phyloP scores from a whole-genome alignment of 306 rosid genomes.

The Spatholobus suberectus region DNA sequence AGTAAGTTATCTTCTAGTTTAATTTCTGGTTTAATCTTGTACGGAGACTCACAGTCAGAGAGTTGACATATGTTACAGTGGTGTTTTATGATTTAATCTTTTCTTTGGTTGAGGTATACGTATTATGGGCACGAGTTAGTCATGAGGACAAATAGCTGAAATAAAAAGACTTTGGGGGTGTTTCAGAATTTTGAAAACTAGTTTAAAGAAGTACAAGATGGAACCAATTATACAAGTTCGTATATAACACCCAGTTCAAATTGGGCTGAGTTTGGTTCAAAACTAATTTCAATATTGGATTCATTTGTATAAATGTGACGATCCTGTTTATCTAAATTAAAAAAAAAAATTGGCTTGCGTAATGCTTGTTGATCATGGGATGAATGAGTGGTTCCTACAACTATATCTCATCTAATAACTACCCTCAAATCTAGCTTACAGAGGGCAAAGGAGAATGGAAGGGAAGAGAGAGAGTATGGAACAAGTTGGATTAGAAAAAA shows the following conservation, averaged over 20 bases:
- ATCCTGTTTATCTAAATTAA: neutral
- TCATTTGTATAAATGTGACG: neutral
- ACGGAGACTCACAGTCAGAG: neutral
- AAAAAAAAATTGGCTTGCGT: neutral
- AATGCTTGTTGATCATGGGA: neutral
- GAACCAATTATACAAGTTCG: neutral
- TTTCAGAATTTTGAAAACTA: neutral
- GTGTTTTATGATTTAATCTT: constrained; percentile 13
- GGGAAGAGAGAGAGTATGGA: neutral
- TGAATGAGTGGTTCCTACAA: neutral
- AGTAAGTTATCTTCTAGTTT: constrained; percentile 60
- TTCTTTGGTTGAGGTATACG: constrained; percentile 11
- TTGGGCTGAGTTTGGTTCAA: neutral
- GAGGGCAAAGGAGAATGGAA: too few relatives aligned
- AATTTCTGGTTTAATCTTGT: constrained; percentile 28
- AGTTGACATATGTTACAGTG: neutral
- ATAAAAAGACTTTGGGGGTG: neutral
- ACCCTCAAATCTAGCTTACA: neutral
- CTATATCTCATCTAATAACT: neutral
- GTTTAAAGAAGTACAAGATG: neutral
- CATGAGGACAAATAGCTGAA: constrained; percentile 21
- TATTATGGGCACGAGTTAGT: constrained; percentile 4
- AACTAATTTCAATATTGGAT: neutral
- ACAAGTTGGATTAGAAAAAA: neutral
- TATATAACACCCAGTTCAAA: neutral